Conservation (phyloP, 192 early-diverging fungal genomes). For the Haplosporangium gracile region DNA sequence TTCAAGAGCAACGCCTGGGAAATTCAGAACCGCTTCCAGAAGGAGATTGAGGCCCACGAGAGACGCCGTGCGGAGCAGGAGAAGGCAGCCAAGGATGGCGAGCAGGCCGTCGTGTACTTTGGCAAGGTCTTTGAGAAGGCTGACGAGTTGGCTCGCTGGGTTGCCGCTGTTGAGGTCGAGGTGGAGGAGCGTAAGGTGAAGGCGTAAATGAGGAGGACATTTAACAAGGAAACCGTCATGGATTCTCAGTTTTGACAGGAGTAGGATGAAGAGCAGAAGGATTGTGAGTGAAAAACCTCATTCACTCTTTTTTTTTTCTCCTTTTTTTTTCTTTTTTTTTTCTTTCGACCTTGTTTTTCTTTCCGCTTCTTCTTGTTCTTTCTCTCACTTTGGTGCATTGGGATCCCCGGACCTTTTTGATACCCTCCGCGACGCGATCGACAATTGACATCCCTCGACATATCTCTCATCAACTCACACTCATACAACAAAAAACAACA, state of each 20-base stretch:
- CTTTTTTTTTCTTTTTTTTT: background rate
- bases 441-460: background rate
- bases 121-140: conserved; percentile 71
- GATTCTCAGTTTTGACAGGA: background rate
- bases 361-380: background rate
- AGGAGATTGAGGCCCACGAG: conserved; percentile 80
- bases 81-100: conserved; percentile 66
- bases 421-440: conserved; percentile 8
- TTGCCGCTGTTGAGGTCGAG: conserved; percentile 57
- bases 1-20: conserved; percentile 79
- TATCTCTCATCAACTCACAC: background rate
- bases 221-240: background rate
- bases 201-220: conserved; percentile 22
- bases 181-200: conserved; percentile 58
- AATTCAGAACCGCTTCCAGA: conserved; percentile 76
- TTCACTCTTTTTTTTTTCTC: background rate
- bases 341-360: no score
- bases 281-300: background rate
- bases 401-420: conserved; percentile 9
- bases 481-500: conserved; percentile 19
- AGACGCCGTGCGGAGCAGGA: conserved; percentile 71
- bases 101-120: conserved; percentile 78
- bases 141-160: conserved; percentile 65
- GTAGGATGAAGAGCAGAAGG: background rate
- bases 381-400: conserved; percentile 11